Base-by-base conservation (phyloP, 2,329 filamentous ascomycete genomes). In the Colletotrichum somersetense region DNA sequence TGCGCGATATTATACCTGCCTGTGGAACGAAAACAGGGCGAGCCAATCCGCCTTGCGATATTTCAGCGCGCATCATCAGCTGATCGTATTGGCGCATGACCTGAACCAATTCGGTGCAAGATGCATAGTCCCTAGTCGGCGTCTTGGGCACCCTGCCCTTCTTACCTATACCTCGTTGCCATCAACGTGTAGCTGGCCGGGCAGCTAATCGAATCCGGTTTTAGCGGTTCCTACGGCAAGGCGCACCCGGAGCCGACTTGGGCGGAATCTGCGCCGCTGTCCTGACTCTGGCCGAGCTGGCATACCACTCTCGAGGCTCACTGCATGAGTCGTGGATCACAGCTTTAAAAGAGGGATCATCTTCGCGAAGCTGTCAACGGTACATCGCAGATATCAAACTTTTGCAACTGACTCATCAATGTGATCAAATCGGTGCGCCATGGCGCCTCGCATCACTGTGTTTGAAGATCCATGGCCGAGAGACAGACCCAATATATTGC, bases 391-490 rank as follows among this genome's bases (percentile, higher is more conserved):
- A 40, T 33, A 16, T 38, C 6, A 18, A 40, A 10, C 2, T 5
- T 7, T 23, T n/a, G 1, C 33, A 30, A 23, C 26, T 5, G 1
- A 16, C 4, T 20, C 16, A 10, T 8, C n/a, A 12, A 61, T 33
- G 14, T 2, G 20, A 12, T 8, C 8, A 1, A 50, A 20, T n/a
- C 20, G 5, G 23, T 18, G 23, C 6, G 23, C 8, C 6, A 64
- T 26, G 52, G 26, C 23, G 12, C 26, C 46, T 14, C 58, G 0
- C 14, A 50, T 69, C 5, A 48, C 58, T 3, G 58, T 72, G 1
- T 72, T 72, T 8, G 68, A 67, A 23, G 42, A 71, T 5, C 57
- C 64, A 20, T 71, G 68, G 70, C 46, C 66, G 2, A 42, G 56
- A 33, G 35, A 64, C 1, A 72, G 30, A 23, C 53, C 46, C 30